phyloP scores from a whole-genome alignment of 805 yeast species.

The Diddensiella santjacobensis region DNA sequence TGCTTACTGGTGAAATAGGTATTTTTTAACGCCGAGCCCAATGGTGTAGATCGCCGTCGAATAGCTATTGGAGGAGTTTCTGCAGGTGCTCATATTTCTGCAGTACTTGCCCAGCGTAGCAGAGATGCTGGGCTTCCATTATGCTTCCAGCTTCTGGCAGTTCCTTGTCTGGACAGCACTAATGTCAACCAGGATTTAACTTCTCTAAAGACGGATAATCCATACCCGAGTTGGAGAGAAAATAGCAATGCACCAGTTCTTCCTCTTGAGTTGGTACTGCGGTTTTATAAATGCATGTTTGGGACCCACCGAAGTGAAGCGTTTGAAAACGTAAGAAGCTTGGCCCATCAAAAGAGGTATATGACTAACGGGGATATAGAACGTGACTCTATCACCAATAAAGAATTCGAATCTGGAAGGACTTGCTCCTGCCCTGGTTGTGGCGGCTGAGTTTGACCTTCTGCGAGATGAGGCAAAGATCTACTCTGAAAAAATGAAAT shows the following conservation, averaged over 20 bases:
- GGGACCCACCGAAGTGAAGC: slow-evolving; percentile 1
- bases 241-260: background rate
- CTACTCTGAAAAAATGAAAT: slow-evolving; percentile 6
- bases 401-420: slow-evolving; percentile 3
- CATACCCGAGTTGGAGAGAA: slow-evolving; percentile 6
- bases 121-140: slow-evolving; percentile 7
- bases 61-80: slow-evolving; percentile 2
- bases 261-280: background rate
- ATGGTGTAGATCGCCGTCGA: no score
- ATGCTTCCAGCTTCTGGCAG: slow-evolving; percentile 8
- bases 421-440: slow-evolving; percentile 8
- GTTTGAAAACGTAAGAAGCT: slow-evolving; percentile 1
- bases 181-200: slow-evolving; percentile 3
- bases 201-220: slow-evolving; percentile 2
- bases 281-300: slow-evolving; percentile 2
- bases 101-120: slow-evolving; percentile 5
- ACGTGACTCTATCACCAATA: slow-evolving; percentile 6
- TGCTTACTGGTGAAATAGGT: no score
- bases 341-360: background rate
- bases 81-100: slow-evolving; percentile 1
- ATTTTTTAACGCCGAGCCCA: no score
- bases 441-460: slow-evolving; percentile 11
- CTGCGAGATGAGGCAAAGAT: slow-evolving; percentile 9
- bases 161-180: slow-evolving; percentile 6
- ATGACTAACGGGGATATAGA: background rate